Evolutionary conservation across 1,284 basidiomycete genomes (phyloP), one percentile per base, ranked within the genome.

Genomic region (Ganoderma boninense): DNA sequence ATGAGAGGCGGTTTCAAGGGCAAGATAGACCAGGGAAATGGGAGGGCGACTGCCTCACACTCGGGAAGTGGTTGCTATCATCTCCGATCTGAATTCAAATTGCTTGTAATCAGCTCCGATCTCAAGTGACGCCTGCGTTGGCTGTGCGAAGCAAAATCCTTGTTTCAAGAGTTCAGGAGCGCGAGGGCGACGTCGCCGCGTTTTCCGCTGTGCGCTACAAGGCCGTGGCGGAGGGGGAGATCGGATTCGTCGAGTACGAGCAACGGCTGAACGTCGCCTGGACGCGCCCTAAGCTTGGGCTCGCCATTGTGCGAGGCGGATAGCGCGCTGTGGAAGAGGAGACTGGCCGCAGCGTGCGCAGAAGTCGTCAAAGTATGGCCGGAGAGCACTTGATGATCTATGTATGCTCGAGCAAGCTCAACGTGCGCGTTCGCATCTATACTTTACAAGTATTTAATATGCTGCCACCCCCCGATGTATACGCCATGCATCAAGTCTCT

Each of bases 201-300:
- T 91, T 94, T 75, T 90, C 90, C 0, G 89, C 90, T 1, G 92
- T 94, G 18, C 85, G 92, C 13, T 88, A 87, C 71, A 92, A 93
- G n/a, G n/a, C n/a, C n/a, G n/a, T n/a, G 74, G 81, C 73, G 18
- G 81, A 82, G 44, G 83, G 83, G 6, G 88, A 89, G 71, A 89
- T 92, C 71, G 93, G 93, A 8, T 95, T 95, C 76, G 82, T 95
- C 23, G 90, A 90, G 42, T 91, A 93, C 77, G 84, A 82, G 57
- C 80, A 91, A 56, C 79, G 92, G 72, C 80, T 92, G 76, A 94
- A 94, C 76, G 93, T 95, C 16, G 92, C 92, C 75, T 90, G 93
- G 86, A 95, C 93, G 10, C 81, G 93, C n/a, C 90, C n/a, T n/a
- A n/a, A n/a, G n/a, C n/a, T n/a, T n/a, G 90, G 84, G 0, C 79